Percentiles rank a stretch among this genome's conserved stretches.
Conservation (phyloP, 2,329 filamentous ascomycete species). For the Colletotrichum tanaceti region DNA sequence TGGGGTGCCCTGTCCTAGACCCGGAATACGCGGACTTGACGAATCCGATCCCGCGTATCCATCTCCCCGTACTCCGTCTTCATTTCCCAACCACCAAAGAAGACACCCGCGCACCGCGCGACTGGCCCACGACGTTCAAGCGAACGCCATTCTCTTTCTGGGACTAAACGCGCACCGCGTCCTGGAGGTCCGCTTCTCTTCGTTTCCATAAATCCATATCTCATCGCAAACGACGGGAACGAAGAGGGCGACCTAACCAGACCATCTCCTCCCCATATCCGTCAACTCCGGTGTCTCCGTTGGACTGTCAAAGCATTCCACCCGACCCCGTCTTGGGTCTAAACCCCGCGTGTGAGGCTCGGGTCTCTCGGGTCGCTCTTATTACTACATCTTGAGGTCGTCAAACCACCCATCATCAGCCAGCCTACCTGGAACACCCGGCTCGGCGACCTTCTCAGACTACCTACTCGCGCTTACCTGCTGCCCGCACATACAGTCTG, state of each 20-base stretch:
- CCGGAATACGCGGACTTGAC: slow-evolving; percentile 34
- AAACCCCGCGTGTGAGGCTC: slow-evolving; percentile 15
- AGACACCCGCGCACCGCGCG: slow-evolving; percentile 9
- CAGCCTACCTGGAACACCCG: not conserved
- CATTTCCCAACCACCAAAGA: slow-evolving; percentile 35
- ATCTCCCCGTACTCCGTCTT: slow-evolving; percentile 17
- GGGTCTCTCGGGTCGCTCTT: slow-evolving; percentile 34
- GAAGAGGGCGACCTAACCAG: slow-evolving; percentile 10
- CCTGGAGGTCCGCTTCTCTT: slow-evolving; percentile 18
- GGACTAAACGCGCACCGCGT: not conserved
- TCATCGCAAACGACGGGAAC: slow-evolving; percentile 31
- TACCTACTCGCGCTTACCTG: slow-evolving; percentile 8
- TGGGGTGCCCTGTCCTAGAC: slow-evolving; percentile 16
- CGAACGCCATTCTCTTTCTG: not conserved
- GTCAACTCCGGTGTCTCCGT: slow-evolving; percentile 11
- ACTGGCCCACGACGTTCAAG: slow-evolving; percentile 16
- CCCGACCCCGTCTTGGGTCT: slow-evolving; percentile 11
- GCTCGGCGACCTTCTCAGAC: not conserved
- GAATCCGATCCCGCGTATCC: slow-evolving; percentile 31
- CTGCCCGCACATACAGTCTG: not conserved
- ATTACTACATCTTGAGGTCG: slow-evolving; percentile 24
- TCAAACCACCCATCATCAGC: not conserved
- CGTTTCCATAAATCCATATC: slow-evolving; percentile 13
- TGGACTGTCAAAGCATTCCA: slow-evolving; percentile 17
- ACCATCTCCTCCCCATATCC: slow-evolving; percentile 1